Evolutionary conservation across 192 early-diverging fungal species (phyloP).

Genomic region (Coemansia interrupta): DNA sequence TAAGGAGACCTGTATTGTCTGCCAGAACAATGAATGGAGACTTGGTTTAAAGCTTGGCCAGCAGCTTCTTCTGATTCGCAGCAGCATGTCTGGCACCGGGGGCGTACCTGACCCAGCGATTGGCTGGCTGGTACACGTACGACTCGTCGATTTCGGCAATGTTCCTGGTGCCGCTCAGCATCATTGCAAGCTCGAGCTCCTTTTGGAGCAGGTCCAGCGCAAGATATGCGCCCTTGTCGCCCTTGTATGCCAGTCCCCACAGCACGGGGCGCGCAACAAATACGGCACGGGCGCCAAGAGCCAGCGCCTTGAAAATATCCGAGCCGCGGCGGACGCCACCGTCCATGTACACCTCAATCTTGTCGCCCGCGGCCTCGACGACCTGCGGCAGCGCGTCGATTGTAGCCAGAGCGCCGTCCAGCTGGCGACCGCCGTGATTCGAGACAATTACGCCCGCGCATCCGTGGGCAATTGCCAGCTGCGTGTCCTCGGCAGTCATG

Average conservation of each 20-base stretch:
- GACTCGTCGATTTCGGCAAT: constrained; percentile 64
- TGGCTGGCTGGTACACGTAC: constrained; percentile 40
- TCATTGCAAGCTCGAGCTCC: constrained; percentile 85
- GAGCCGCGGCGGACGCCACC: constrained; percentile 88
- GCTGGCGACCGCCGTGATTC: constrained; percentile 96
- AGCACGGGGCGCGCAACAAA: constrained; percentile 57
- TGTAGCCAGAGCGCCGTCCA: constrained; percentile 74
- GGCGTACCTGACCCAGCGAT: constrained; percentile 43
- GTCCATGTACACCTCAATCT: constrained; percentile 88
- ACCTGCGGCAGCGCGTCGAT: constrained; percentile 91
- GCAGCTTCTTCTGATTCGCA: constrained; percentile 12
- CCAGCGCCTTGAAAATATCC: constrained; percentile 95
- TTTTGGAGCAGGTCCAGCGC: constrained; percentile 75
- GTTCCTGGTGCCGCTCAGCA: constrained; percentile 64
- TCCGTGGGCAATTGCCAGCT: constrained; percentile 73
- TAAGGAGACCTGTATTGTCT: too few species aligned
- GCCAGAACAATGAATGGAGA: not conserved
- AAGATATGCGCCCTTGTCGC: constrained; percentile 75
- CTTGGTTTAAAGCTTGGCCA: constrained; percentile 33
- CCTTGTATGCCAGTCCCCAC: constrained; percentile 89
- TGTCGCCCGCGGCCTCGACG: constrained; percentile 63
- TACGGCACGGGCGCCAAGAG: constrained; percentile 84
- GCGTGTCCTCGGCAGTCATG: constrained; percentile 85
- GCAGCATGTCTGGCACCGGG: not conserved
- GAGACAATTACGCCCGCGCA: constrained; percentile 83